These are phyloP conservation scores for Pseudogymnoascus sp. DNA, from an alignment of 2,329 filamentous ascomycete genomes.

Conservation along the genomic window DNA sequence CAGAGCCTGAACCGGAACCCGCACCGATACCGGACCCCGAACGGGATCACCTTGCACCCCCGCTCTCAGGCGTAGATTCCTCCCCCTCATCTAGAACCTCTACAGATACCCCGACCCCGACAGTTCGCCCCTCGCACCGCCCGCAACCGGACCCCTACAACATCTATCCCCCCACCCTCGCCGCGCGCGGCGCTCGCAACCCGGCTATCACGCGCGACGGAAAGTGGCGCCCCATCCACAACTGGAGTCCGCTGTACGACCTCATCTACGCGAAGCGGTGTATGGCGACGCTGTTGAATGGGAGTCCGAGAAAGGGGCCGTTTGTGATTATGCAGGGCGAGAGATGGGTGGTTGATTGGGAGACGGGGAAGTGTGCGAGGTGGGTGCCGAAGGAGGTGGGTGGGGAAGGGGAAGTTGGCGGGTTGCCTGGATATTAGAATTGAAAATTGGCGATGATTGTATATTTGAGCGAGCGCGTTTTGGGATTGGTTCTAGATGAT, in stretches of 20 bases:
- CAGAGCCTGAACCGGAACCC: not conserved
- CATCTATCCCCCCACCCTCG: conserved; percentile 21
- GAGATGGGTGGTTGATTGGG: conserved; percentile 52
- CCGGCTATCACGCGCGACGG: conserved; percentile 29
- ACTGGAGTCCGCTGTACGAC: conserved; percentile 47
- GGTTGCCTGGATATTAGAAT: conserved; percentile 8
- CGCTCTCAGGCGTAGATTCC: not conserved
- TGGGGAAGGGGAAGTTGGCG: not conserved
- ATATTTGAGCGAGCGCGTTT: not conserved
- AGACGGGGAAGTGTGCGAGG: conserved; percentile 44
- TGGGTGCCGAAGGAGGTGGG: conserved; percentile 31
- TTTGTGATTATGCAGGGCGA: conserved; percentile 48
- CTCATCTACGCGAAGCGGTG: conserved; percentile 52
- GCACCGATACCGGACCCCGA: not conserved
- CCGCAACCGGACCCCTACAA: conserved; percentile 14
- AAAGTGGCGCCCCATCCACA: conserved; percentile 49
- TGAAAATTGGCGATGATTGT: not conserved
- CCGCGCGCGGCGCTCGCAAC: not conserved
- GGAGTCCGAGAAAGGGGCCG: conserved; percentile 48
- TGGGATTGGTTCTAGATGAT: not conserved
- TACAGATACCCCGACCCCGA: not conserved
- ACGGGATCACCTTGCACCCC: not conserved
- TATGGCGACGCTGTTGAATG: conserved; percentile 48
- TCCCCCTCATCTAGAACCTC: not conserved
- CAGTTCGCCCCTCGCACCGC: not conserved